Base-by-base conservation (phyloP, 306 rosid genomes). In the Cyclanthera cordifolia region DNA sequence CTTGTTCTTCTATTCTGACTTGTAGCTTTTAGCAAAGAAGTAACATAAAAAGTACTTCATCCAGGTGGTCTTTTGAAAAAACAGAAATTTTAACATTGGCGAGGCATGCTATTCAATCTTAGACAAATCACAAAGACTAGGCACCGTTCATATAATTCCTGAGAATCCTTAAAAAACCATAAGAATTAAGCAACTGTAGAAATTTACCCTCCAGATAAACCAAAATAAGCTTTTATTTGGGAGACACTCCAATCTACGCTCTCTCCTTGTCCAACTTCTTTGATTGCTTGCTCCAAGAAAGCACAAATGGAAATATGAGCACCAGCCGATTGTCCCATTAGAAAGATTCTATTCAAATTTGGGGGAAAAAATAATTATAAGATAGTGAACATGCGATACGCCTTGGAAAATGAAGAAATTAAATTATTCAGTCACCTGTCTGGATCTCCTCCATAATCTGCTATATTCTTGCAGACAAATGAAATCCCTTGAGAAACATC, bases 261-360 rank as follows among this genome's bases (percentile, higher is more conserved):
- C 17, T 83, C 86, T 74, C 25, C 79, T 41, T 80, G 79, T 72
- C 30, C 65, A 16, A 80, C 74, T 77, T 93, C 95, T 74, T 57
- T 79, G 80, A 79, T 77, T 74, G 95, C 91, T 77, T 86, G 93
- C 50, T 88, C 88, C 90, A 93, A 23, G 20, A 93, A 87, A 76
- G 86, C 85, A 81, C 96, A 93, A 49, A 93, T 79, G 46, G 96
- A 88, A 72, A 93, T 90, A 79, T 93, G 96, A 15, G 99, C 95
- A 74, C 95, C 96, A 49, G 99, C 99, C 20, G 96, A 93, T 90
- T 93, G 99, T 74, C 99, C 99, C 99, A 88, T 86, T 63, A 93
- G 87, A 82, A 86, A 93, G 77, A 90, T 81, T 86, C 99, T 93
- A 69, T 45, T 69, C 59, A 73, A 54, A 54, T n/a, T n/a, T n/a